phyloP scores from a whole-genome alignment of 2,329 filamentous ascomycete species.

The Neocatenulostroma microsporum region DNA sequence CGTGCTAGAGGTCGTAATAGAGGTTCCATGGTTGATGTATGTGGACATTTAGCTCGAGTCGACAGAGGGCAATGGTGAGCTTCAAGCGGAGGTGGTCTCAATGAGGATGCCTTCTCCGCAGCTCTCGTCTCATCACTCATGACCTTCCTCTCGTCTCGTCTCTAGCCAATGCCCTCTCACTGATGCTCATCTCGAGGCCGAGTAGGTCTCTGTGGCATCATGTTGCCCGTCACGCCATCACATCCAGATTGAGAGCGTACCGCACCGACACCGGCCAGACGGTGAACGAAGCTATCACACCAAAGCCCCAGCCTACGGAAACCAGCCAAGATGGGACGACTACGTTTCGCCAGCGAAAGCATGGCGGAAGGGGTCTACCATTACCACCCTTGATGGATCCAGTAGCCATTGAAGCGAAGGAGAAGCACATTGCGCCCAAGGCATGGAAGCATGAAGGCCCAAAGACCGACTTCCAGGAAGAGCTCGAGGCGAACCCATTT shows the following conservation, averaged over 20 bases:
- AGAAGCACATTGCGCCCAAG: slow-evolving; percentile 34
- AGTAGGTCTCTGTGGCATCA: no score
- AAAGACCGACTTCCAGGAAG: slow-evolving; percentile 49
- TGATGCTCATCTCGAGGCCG: no score
- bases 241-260: no score
- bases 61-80: no score
- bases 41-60: no score
- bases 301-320: slow-evolving; percentile 14
- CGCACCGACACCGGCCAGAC: slow-evolving; percentile 4
- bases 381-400: slow-evolving; percentile 44
- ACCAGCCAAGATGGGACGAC: slow-evolving; percentile 25
- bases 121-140: no score
- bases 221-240: no score
- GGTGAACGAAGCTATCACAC: slow-evolving; percentile 3
- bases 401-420: slow-evolving; percentile 28
- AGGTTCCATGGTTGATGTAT: slow-evolving; percentile 22
- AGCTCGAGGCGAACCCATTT: slow-evolving; percentile 56
- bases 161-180: no score
- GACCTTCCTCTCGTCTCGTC: no score
- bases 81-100: no score
- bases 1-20: slow-evolving; percentile 18
- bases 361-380: slow-evolving; percentile 34
- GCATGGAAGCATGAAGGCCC: slow-evolving; percentile 21
- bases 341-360: slow-evolving; percentile 28
- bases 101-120: no score